phyloP scores from a whole-genome alignment of 306 rosid species.

The Hippophae rhamnoides region DNA sequence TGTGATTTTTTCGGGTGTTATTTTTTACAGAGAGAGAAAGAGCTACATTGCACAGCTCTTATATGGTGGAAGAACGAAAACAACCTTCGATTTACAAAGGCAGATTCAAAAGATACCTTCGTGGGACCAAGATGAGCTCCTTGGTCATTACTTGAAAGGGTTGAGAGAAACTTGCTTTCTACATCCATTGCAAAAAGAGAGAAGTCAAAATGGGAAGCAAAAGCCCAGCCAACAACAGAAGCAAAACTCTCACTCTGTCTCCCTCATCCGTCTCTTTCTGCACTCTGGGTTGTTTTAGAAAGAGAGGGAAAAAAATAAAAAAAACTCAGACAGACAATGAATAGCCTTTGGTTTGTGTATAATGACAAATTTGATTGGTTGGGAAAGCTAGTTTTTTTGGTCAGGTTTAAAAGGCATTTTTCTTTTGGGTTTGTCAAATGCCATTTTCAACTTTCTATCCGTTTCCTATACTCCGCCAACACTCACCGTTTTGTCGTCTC shows the following conservation, averaged over 20 bases:
- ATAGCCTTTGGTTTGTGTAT: slow-evolving; percentile 2
- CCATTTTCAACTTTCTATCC: slow-evolving; percentile 65
- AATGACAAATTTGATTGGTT: slow-evolving; percentile 36
- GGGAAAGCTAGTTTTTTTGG: slow-evolving; percentile 26
- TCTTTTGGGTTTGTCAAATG: slow-evolving; percentile 55
- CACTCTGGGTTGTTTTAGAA: slow-evolving; percentile 13
- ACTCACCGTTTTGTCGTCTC: slow-evolving; percentile 35
- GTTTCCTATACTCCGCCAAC: slow-evolving; percentile 30
- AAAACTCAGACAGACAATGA: background rate
- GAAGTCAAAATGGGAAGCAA: slow-evolving; percentile 7
- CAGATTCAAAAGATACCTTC: slow-evolving; percentile 35
- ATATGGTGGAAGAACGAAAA: slow-evolving; percentile 41
- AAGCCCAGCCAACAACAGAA: slow-evolving; percentile 14
- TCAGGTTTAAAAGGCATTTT: slow-evolving; percentile 26
- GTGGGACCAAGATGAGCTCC: slow-evolving; percentile 29
- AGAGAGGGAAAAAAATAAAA: slow-evolving; percentile 10
- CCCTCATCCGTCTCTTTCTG: slow-evolving; percentile 10
- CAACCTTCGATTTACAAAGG: slow-evolving; percentile 47
- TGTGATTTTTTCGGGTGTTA: slow-evolving; percentile 20
- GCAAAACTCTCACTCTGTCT: slow-evolving; percentile 1
- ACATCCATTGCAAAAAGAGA: slow-evolving; percentile 34
- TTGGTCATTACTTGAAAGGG: slow-evolving; percentile 26
- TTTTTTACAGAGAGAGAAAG: slow-evolving; percentile 29
- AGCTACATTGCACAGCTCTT: slow-evolving; percentile 51
- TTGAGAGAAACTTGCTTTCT: slow-evolving; percentile 16